phyloP scores from a whole-genome alignment of 257 asterid species.

The Solanum medicagineum region DNA sequence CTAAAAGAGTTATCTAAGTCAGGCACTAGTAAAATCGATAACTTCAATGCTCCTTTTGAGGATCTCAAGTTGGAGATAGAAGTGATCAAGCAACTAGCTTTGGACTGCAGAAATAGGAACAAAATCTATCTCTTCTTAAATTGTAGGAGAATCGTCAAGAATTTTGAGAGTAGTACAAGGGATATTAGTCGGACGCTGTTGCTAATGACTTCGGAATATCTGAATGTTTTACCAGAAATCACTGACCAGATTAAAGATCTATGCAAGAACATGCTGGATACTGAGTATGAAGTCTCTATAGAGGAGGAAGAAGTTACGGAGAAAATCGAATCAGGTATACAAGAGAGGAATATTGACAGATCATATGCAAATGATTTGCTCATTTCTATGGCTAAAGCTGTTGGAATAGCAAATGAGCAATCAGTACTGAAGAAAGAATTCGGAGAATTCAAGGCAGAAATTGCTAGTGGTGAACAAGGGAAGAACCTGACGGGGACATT shows the following conservation, averaged over 20 bases:
- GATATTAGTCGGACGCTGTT: constrained; percentile 11
- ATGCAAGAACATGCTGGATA: constrained; percentile 21
- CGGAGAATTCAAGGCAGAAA: constrained; percentile 15
- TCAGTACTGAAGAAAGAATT: constrained; percentile 14
- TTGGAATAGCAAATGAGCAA: constrained; percentile 16
- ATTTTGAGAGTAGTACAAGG: constrained; percentile 11
- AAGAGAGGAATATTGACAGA: constrained; percentile 26
- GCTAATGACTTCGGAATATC: neutral
- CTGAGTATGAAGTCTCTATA: constrained; percentile 7
- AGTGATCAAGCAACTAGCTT: constrained; percentile 10
- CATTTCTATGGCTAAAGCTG: constrained; percentile 8
- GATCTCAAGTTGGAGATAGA: constrained; percentile 18
- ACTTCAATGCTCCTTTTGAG: constrained; percentile 1
- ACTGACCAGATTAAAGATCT: constrained; percentile 5
- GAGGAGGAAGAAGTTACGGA: constrained; percentile 21
- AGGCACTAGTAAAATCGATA: neutral
- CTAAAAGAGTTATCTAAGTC: constrained; percentile 16
- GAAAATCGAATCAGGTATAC: constrained; percentile 23
- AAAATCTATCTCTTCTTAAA: constrained; percentile 30
- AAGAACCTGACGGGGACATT: constrained; percentile 7
- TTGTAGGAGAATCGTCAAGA: constrained; percentile 18
- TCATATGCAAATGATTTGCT: constrained; percentile 25
- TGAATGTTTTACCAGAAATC: constrained; percentile 3
- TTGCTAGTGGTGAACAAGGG: constrained; percentile 2
- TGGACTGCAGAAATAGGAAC: constrained; percentile 17